phyloP scores from a whole-genome alignment of 306 rosid genomes.

The Psophocarpus tetragonolobus region DNA sequence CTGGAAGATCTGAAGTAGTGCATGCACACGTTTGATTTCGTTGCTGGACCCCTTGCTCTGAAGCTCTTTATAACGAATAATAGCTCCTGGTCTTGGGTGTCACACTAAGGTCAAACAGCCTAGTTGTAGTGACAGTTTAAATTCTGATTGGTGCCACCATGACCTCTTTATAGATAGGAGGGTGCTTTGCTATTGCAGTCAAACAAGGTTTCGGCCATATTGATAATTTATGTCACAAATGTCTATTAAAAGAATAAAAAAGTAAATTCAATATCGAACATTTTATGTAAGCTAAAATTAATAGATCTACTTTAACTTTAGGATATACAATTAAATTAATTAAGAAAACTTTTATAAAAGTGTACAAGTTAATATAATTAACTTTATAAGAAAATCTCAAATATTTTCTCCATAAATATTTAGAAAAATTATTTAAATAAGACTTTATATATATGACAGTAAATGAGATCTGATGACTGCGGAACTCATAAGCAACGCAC shows the following conservation, averaged over 20 bases:
- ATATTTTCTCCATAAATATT: too few species aligned
- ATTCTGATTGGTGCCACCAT: not conserved
- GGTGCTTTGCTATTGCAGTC: not conserved
- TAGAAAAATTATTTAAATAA: too few species aligned
- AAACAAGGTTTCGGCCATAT: not conserved
- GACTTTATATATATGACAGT: not conserved
- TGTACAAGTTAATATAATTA: too few species aligned
- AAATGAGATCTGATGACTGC: not conserved
- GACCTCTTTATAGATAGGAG: not conserved
- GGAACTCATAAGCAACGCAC: not conserved
- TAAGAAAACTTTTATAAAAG: too few species aligned
- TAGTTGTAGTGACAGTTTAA: not conserved
- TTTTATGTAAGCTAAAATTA: too few species aligned
- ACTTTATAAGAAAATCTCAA: too few species aligned
- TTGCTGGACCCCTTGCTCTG: not conserved
- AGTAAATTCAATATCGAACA: too few species aligned
- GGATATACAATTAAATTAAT: too few species aligned
- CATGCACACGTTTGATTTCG: constrained; percentile 13
- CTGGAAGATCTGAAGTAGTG: not conserved
- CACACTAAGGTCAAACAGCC: not conserved
- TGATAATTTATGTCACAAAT: not conserved
- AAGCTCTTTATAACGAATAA: not conserved
- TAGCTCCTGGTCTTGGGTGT: not conserved
- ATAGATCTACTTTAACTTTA: too few species aligned
- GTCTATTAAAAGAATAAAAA: too few species aligned